Percentiles rank a stretch among this genome's conserved stretches.
Conservation (phyloP, 1,139 yeast genomes). For the Pichia sp. region DNA sequence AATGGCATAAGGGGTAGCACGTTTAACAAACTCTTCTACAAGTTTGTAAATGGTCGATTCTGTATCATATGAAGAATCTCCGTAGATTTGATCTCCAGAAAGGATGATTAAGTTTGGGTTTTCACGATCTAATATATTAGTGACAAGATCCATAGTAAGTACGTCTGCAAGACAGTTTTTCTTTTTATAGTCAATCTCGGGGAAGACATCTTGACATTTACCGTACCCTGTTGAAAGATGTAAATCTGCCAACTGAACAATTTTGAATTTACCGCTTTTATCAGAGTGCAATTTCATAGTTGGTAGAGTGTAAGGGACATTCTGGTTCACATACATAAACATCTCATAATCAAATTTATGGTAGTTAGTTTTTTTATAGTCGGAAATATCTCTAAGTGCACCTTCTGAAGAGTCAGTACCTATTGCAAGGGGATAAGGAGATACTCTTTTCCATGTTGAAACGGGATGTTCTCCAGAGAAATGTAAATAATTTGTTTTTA, state of each 20-base stretch:
- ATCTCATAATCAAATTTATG: conserved; percentile 21
- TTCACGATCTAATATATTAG: conserved; percentile 58
- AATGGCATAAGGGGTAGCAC: conserved; percentile 73
- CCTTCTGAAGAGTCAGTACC: background rate
- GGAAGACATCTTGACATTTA: conserved; percentile 62
- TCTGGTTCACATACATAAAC: conserved; percentile 22
- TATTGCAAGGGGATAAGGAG: conserved; percentile 5
- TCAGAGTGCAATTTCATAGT: conserved; percentile 15
- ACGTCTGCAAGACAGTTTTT: conserved; percentile 66
- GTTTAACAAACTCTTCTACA: conserved; percentile 56
- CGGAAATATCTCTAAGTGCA: background rate
- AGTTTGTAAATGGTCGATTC: conserved; percentile 74
- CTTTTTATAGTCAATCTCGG: conserved; percentile 28
- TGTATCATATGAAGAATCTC: conserved; percentile 64
- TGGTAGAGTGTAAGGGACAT: conserved; percentile 16
- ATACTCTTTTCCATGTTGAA: conserved; percentile 46
- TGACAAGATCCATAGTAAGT: conserved; percentile 56
- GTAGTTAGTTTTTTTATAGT: conserved; percentile 6
- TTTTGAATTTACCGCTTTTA: conserved; percentile 52
- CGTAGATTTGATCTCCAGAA: conserved; percentile 83
- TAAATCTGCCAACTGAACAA: conserved; percentile 79
- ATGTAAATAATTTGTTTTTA: background rate
- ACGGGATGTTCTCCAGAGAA: conserved; percentile 39
- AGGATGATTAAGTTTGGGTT: conserved; percentile 74
- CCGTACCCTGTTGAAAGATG: conserved; percentile 80